Evolutionary conservation across 2,329 filamentous ascomycete genomes (phyloP).

Genomic region (Fragosphaeria purpurea): DNA sequence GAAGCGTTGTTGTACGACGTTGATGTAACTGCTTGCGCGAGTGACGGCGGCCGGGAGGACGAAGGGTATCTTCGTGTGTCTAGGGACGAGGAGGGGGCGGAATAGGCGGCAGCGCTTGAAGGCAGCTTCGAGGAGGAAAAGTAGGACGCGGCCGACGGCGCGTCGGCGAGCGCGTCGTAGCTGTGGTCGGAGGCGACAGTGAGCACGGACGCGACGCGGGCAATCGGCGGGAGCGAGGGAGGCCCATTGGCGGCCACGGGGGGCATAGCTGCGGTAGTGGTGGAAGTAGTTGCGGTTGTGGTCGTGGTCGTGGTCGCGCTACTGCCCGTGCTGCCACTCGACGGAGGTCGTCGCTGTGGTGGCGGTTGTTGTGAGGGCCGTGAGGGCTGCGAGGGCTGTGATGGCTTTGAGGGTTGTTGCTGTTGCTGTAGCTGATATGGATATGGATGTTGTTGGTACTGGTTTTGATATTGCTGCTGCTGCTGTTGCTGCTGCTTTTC

Average conservation of each 20-base stretch:
- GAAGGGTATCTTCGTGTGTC: not conserved
- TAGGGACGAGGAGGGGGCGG: conserved; percentile 5
- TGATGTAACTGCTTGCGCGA: not conserved
- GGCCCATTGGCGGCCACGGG: conserved; percentile 29
- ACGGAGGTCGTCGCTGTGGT: not conserved
- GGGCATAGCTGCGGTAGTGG: not conserved
- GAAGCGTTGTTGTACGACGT: no score
- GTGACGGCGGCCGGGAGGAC: not conserved
- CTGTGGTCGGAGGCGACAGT: conserved; percentile 38
- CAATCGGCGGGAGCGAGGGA: conserved; percentile 41
- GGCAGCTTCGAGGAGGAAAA: conserved; percentile 11
- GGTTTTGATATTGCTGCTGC: no score
- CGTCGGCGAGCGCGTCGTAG: conserved; percentile 19
- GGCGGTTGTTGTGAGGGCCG: not conserved
- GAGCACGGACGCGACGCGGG: conserved; percentile 25
- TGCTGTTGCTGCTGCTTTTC: conserved; percentile 26
- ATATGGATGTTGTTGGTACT: not conserved
- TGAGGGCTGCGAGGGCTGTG: not conserved
- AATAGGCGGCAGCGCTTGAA: conserved; percentile 9
- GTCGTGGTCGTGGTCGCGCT: not conserved
- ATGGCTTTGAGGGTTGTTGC: not conserved
- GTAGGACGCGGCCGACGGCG: conserved; percentile 8
- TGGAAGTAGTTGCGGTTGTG: not conserved
- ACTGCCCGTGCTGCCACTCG: conserved; percentile 6
- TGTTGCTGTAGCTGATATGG: conserved; percentile 17